Percentiles rank a stretch among this genome's conserved stretches.
These are phyloP conservation scores for Pythium utonaiense DNA, from an alignment of 352 stramenopile species.

Conservation along the genomic window DNA sequence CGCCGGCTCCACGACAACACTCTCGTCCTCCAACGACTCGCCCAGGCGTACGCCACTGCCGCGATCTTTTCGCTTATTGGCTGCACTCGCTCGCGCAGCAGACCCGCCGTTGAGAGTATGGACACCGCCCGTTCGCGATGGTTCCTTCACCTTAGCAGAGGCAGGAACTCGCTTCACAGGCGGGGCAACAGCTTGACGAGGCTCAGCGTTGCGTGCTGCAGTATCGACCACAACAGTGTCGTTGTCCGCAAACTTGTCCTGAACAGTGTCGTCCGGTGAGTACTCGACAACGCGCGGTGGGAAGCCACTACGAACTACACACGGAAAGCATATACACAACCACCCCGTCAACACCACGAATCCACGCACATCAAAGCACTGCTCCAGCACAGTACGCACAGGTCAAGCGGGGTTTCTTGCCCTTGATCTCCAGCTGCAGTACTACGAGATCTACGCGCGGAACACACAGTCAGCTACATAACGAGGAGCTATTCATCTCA, in stretches of 20 bases:
- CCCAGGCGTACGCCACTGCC: constrained; percentile 54
- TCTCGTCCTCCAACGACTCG: constrained; percentile 37
- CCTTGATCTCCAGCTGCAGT: constrained; percentile 41
- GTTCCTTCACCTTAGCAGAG: constrained; percentile 5
- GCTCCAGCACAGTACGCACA: constrained; percentile 42
- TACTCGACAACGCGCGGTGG: constrained; percentile 46
- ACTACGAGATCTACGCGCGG: constrained; percentile 33
- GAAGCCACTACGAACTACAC: constrained; percentile 63
- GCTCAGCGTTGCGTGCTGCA: constrained; percentile 16
- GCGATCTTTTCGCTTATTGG: constrained; percentile 31
- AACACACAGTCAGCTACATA: not conserved
- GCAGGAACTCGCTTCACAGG: not conserved
- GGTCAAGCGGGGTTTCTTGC: constrained; percentile 30
- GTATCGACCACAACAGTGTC: constrained; percentile 64
- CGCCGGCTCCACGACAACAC: constrained; percentile 12
- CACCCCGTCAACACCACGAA: not conserved
- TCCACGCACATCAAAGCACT: not conserved
- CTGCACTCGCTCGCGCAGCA: not conserved
- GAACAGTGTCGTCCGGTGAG: constrained; percentile 32
- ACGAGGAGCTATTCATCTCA: not conserved
- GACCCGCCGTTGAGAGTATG: constrained; percentile 41
- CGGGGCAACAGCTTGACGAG: constrained; percentile 12
- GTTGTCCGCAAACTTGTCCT: constrained; percentile 56
- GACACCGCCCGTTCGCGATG: constrained; percentile 29
- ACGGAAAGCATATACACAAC: constrained; percentile 1